Percentiles rank a stretch among this genome's conserved stretches.
These are phyloP conservation scores for Urtica urens DNA, from an alignment of 306 rosid species.

Conservation along the genomic window DNA sequence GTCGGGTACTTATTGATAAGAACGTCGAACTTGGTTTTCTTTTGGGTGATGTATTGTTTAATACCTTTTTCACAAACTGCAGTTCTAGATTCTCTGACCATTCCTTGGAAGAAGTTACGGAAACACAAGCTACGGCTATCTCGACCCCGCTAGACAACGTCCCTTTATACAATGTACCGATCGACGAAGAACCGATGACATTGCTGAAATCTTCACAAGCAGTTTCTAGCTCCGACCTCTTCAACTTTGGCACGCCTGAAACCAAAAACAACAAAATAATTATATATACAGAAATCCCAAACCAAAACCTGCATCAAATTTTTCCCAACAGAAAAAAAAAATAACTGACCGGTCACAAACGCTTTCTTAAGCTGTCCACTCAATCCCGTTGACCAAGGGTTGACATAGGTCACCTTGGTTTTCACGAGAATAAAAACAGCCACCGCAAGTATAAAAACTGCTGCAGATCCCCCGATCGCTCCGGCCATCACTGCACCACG, in stretches of 20 bases:
- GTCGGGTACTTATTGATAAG: too few relatives aligned
- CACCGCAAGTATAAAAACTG: slow-evolving; percentile 24
- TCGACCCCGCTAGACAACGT: slow-evolving; percentile 92
- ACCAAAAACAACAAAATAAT: slow-evolving; percentile 13
- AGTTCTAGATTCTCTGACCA: slow-evolving; percentile 61
- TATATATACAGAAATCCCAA: slow-evolving; percentile 8
- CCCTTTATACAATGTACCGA: slow-evolving; percentile 83
- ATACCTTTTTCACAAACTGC: slow-evolving; percentile 83
- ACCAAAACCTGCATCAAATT: slow-evolving; percentile 2
- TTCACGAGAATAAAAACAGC: slow-evolving; percentile 38
- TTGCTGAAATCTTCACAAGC: slow-evolving; percentile 99
- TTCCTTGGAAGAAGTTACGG: slow-evolving; percentile 36
- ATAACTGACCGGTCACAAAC: slow-evolving; percentile 61
- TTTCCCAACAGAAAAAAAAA: neutral
- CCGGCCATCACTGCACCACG: slow-evolving; percentile 29
- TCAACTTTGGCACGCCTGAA: slow-evolving; percentile 87
- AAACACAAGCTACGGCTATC: slow-evolving; percentile 70
- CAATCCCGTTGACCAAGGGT: slow-evolving; percentile 92
- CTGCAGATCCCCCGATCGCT: slow-evolving; percentile 27
- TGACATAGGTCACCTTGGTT: slow-evolving; percentile 65
- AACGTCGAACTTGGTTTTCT: neutral
- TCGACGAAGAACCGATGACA: slow-evolving; percentile 63
- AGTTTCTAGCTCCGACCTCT: slow-evolving; percentile 75
- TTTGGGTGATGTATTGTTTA: slow-evolving; percentile 1
- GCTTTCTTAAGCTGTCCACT: slow-evolving; percentile 99